Percentiles rank a stretch among this genome's conserved stretches.
phyloP scores from a whole-genome alignment of 805 yeast genomes.

The Tetrapisispora iriomotensis region DNA sequence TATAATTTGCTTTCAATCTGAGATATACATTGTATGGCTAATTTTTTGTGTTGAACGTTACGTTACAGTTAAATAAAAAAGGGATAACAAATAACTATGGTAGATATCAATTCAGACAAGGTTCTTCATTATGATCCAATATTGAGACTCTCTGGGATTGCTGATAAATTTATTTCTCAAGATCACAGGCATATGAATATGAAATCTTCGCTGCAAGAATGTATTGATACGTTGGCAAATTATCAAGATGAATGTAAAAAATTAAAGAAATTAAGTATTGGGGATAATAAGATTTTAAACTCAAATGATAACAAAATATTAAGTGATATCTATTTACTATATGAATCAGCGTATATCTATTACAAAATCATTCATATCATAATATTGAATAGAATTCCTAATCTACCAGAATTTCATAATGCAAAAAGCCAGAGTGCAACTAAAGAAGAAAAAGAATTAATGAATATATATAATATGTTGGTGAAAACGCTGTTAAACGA shows the following conservation, averaged over 20 bases:
- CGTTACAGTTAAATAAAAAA: neutral
- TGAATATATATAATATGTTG: conserved; percentile 26
- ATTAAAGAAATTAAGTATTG: conserved; percentile 8
- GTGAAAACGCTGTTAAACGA: conserved; percentile 23
- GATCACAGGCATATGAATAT: conserved; percentile 13
- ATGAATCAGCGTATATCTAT: conserved; percentile 28
- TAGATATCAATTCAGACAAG: neutral
- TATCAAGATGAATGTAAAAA: conserved; percentile 25
- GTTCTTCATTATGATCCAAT: conserved; percentile 3
- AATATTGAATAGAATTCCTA: conserved; percentile 23
- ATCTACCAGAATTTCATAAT: conserved; percentile 14
- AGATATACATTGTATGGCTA: no score
- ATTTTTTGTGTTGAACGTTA: no score
- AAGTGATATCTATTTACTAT: conserved; percentile 10
- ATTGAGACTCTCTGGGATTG: conserved; percentile 8
- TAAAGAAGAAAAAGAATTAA: conserved; percentile 16
- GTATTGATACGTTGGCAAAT: conserved; percentile 25
- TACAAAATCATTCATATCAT: conserved; percentile 27
- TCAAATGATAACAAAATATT: neutral
- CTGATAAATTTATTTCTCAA: conserved; percentile 14
- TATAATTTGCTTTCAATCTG: no score
- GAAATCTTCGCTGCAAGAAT: conserved; percentile 20
- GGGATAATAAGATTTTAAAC: conserved; percentile 2
- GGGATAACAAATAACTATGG: neutral
- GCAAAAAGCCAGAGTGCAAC: conserved; percentile 12